These are phyloP conservation scores for Bullera alba DNA, from an alignment of 768 basidiomycete genomes.

Conservation along the genomic window DNA sequence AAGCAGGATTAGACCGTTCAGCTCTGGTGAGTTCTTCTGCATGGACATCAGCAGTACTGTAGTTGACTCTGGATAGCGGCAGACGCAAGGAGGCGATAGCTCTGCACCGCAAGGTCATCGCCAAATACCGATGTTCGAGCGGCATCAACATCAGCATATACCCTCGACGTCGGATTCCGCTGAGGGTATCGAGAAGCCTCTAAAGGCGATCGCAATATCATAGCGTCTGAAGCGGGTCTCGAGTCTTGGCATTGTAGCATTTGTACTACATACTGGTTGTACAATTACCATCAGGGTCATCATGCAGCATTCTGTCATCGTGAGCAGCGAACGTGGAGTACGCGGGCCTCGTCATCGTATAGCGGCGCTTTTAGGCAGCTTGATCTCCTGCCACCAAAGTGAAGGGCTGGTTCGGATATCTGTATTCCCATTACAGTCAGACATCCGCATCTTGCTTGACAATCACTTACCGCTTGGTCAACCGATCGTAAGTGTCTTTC, in stretches of 20 bases:
- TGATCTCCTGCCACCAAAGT: constrained; percentile 9
- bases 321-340: too few species aligned
- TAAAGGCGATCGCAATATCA: constrained; percentile 24
- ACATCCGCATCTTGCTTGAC: neutral
- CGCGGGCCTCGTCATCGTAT: too few species aligned
- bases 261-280: neutral
- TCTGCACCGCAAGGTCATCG: constrained; percentile 59
- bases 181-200: constrained; percentile 31
- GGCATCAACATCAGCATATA: constrained; percentile 1
- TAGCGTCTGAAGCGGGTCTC: constrained; percentile 5
- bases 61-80: constrained; percentile 59
- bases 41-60: constrained; percentile 5
- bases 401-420: constrained; percentile 28
- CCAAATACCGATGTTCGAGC: constrained; percentile 56
- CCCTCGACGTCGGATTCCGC: neutral
- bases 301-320: too few species aligned
- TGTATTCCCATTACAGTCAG: neutral
- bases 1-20: constrained; percentile 61
- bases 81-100: constrained; percentile 59
- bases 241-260: neutral
- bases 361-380: too few species aligned
- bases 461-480: constrained; percentile 13
- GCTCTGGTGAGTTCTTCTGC: constrained; percentile 38
- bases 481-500: constrained; percentile 26
- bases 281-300: too few species aligned